Evolutionary conservation across 129 eudicot species (phyloP), one percentile per base, ranked within the genome.

Genomic region (Saussurea involucrata): DNA sequence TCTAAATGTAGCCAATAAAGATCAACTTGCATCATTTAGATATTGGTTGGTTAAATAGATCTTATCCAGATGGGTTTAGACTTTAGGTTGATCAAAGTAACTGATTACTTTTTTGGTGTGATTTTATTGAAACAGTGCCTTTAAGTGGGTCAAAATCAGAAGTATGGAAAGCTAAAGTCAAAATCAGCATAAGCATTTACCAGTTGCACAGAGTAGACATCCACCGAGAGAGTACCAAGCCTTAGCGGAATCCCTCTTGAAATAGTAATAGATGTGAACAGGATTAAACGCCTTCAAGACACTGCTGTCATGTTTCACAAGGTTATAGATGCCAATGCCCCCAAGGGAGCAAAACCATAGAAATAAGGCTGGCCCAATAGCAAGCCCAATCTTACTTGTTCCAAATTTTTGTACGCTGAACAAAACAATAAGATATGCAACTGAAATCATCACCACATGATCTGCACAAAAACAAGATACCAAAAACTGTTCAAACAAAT

Each of bases 171-270:
- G 29, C 53, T 74, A 7, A 66, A 34, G 21, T 53, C n/a, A 57
- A 53, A 27, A 76, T 76, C 25, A 13, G 63, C 32, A 20, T 32
- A 74, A 55, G 74, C 34, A 37, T 66, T 78, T 91, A 95, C 98
- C 98, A 81, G 98, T 91, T 69, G 88, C 97, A 80, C 97, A 91
- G 24, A 95, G 82, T 75, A 95, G 80, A 81, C 98, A 95, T 78
- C 98, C 98, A 40, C 98, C 98, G 28, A 95, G 85, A 72, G 98
- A 83, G 67, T 87, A 95, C 96, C 92, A 95, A 34, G 97, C 98
- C 73, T 95, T 90, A 12, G 90, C 78, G 17, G 96, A 66, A 76
- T 91, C 86, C 85, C 96, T 93, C 78, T 88, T 80, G 86, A 95
- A 95, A 83, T 75, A 95, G 85, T 89, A 95, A 82, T 89, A 95